A percentile compares a stretch with the other conserved stretches of the same genome.
These are phyloP conservation scores for Martiniozyma asiatica DNA, from an alignment of 1,139 yeast species.

Conservation along the genomic window DNA sequence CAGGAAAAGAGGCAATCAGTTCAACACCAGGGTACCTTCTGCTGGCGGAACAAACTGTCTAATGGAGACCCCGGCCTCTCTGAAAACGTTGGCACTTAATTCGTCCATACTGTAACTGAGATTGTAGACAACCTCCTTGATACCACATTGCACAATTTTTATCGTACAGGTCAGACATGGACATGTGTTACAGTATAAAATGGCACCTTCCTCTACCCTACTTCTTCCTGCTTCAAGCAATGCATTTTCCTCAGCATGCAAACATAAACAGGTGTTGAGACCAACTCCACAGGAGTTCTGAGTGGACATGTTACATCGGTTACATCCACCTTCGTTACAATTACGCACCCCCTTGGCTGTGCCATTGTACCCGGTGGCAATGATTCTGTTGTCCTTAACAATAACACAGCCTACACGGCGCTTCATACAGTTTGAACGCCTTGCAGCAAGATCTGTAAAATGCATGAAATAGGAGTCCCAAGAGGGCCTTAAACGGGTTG, in stretches of 20 bases:
- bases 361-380: constrained; percentile 96
- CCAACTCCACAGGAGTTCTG: constrained; percentile 47
- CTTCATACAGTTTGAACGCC: constrained; percentile 92
- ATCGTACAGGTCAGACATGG: constrained; percentile 95
- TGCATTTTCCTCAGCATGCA: constrained; percentile 97
- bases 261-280: constrained; percentile 74
- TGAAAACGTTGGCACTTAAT: constrained; percentile 55
- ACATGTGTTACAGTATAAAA: constrained; percentile 87
- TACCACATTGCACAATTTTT: constrained; percentile 88
- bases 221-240: constrained; percentile 88
- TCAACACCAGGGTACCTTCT: constrained; percentile 17
- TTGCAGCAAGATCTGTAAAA: constrained; percentile 84
- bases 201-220: constrained; percentile 52
- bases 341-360: constrained; percentile 82
- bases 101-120: constrained; percentile 89
- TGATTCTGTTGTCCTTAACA: constrained; percentile 72
- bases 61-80: constrained; percentile 58
- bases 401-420: constrained; percentile 93
- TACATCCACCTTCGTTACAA: constrained; percentile 94
- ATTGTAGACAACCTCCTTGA: constrained; percentile 85
- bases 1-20: too few species aligned
- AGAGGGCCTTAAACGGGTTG: constrained; percentile 67
- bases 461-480: constrained; percentile 97
- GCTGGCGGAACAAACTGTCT: constrained; percentile 63
- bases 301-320: constrained; percentile 60